phyloP scores from a whole-genome alignment of 345 rosid genomes.

The Luvunga scandens region DNA sequence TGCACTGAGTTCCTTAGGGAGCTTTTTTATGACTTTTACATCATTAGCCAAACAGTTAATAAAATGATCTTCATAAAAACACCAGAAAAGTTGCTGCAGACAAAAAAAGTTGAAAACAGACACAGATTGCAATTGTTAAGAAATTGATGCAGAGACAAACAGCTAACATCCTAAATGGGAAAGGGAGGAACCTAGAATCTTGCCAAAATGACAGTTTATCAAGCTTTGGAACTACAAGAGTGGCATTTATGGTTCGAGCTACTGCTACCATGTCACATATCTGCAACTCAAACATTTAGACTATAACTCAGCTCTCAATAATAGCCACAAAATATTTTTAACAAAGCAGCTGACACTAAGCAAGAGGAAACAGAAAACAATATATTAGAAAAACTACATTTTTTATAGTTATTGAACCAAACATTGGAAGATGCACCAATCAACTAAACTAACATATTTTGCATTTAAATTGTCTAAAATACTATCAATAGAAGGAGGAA shows the following conservation, averaged over 20 bases:
- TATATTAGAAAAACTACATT: not conserved
- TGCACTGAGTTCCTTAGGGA: conserved; percentile 56
- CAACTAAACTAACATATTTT: not conserved
- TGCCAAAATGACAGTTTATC: conserved; percentile 94
- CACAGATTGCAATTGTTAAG: not conserved
- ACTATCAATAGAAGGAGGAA: not conserved
- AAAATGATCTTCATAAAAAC: conserved; percentile 83
- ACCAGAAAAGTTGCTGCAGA: conserved; percentile 82
- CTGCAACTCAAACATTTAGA: conserved; percentile 39
- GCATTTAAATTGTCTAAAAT: not conserved
- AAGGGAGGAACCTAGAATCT: conserved; percentile 62
- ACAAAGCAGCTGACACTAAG: not conserved
- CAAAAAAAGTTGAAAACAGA: conserved; percentile 13
- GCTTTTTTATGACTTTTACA: conserved; percentile 58
- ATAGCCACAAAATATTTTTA: not conserved
- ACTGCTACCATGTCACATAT: conserved; percentile 98
- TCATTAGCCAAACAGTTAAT: conserved; percentile 66
- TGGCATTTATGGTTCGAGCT: conserved; percentile 84
- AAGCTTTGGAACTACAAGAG: conserved; percentile 81
- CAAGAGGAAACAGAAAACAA: not conserved
- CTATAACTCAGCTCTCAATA: not conserved
- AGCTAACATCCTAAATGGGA: not conserved
- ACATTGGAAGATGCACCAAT: not conserved
- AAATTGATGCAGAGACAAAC: not conserved
- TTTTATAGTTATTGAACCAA: not conserved